Percentiles rank a stretch among this genome's conserved stretches.
These are phyloP conservation scores for Grosmannia penicillata DNA, from an alignment of 2,329 filamentous ascomycete genomes.

Conservation along the genomic window DNA sequence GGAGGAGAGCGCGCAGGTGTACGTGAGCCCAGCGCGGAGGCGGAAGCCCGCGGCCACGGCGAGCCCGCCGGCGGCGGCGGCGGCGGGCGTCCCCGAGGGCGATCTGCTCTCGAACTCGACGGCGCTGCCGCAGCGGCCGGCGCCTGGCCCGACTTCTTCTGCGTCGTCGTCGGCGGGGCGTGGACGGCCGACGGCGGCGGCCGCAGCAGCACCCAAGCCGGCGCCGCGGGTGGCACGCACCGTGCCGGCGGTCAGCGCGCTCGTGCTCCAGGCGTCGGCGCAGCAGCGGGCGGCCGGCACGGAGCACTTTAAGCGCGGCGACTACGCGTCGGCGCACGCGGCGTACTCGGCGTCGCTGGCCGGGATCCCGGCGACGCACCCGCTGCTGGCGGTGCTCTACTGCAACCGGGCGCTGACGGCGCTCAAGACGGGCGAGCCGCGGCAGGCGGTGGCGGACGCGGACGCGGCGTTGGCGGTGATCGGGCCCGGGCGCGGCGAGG, in stretches of 20 bases:
- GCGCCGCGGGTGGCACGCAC: slow-evolving; percentile 2
- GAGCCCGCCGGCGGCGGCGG: slow-evolving; percentile 24
- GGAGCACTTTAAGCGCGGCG: slow-evolving; percentile 83
- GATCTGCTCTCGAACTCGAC: slow-evolving; percentile 49
- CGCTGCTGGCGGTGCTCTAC: slow-evolving; percentile 73
- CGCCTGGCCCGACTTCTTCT: too few relatives aligned
- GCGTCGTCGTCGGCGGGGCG: too few relatives aligned
- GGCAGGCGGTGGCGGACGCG: slow-evolving; percentile 71
- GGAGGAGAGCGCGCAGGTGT: slow-evolving; percentile 67
- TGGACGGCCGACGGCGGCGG: background rate
- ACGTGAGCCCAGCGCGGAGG: slow-evolving; percentile 73
- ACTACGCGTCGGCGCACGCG: slow-evolving; percentile 74
- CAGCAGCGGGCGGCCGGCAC: slow-evolving; percentile 67
- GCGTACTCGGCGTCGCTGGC: slow-evolving; percentile 67
- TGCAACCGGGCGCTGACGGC: slow-evolving; percentile 84
- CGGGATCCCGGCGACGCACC: slow-evolving; percentile 63
- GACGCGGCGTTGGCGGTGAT: slow-evolving; percentile 70
- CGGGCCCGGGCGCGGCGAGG: slow-evolving; percentile 61
- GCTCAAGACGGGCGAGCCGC: slow-evolving; percentile 83
- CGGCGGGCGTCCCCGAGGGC: slow-evolving; percentile 19
- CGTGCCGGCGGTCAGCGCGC: slow-evolving; percentile 54
- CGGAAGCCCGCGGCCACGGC: slow-evolving; percentile 39
- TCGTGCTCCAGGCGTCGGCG: slow-evolving; percentile 61
- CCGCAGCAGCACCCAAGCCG: slow-evolving; percentile 12
- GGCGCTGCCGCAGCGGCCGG: slow-evolving; percentile 17